Evolutionary conservation across 225 moss, liverwort and hornwort genomes (phyloP).

Genomic region (Marchantia paleacea): DNA sequence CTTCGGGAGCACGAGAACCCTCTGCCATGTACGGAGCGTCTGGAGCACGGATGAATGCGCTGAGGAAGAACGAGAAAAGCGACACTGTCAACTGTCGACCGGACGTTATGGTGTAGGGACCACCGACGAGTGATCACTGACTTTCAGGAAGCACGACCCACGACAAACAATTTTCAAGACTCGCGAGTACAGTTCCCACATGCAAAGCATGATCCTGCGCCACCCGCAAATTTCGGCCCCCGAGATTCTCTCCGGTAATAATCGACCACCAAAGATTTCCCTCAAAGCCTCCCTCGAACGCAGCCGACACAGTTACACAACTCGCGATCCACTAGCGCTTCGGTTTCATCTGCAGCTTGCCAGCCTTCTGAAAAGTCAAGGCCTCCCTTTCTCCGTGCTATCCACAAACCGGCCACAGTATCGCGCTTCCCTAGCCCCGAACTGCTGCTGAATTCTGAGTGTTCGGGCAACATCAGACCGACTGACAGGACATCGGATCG

Average conservation of each 20-base stretch:
- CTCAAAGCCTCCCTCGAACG: background rate
- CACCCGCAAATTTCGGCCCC: background rate
- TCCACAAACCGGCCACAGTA: background rate
- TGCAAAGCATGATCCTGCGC: background rate
- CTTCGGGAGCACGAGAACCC: background rate
- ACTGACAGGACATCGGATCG: background rate
- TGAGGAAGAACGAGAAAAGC: background rate
- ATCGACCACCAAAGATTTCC: background rate
- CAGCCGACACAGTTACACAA: background rate
- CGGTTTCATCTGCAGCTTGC: background rate
- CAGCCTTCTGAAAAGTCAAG: background rate
- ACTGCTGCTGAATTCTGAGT: background rate
- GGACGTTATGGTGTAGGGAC: background rate
- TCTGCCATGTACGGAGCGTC: background rate
- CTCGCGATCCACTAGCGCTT: background rate
- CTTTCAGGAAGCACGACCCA: conserved; percentile 10
- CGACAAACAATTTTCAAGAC: background rate
- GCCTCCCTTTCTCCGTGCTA: background rate
- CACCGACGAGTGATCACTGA: background rate
- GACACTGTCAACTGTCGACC: background rate
- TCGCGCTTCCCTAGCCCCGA: too few relatives aligned
- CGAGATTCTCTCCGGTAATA: background rate
- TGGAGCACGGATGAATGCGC: background rate
- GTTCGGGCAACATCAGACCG: background rate
- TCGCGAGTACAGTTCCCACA: background rate